Base-by-base conservation (phyloP, 768 basidiomycete species). In the Boletellus ananas region DNA sequence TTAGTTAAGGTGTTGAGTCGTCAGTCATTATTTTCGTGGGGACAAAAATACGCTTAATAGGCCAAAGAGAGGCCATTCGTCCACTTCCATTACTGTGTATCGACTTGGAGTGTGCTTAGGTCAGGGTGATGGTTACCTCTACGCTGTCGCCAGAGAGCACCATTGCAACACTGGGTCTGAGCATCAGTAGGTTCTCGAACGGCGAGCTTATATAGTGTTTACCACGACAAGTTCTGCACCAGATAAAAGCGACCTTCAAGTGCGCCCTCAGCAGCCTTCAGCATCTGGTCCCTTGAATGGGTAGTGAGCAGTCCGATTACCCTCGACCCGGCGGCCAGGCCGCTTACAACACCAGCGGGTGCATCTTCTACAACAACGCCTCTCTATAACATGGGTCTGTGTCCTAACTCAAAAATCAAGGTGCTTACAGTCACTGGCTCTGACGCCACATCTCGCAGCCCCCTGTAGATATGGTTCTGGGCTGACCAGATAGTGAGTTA, bases 381-480 rank as follows among this genome's bases (percentile, higher is more conserved):
- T 85, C 21, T 20, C 45, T 5, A 34, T 45, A 43, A 60, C 43
- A 51, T 61, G 31, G n/a, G 46, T 25, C 13, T 16, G 20, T 17
- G 34, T 12, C 16, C 36, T 34, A n/a, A n/a, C 9, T 34, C 41
- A 34, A 13, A 41, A 34, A 20, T 34, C 31, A n/a, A 35, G 39
- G 17, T 13, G 37, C 65, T 61, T 44, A 67, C 60, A 65, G 18
- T 58, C 51, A 16, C 40, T 43, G 12, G 85, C 79, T 39, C 79
- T 74, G 18, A 85, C 80, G 2, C 80, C 78, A 57, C 85, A 84
- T 52, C 74, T 74, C 63, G 84, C 71, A 18, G 94, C 92, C 10
- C 93, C 94, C 37, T 87, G 78, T 34, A 96, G 72, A 71, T 95
- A 98, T 1, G 94, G 94, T 58, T 94, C 94, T 10, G 94, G 93